Evolutionary conservation across 495 filamentous ascomycete genomes (phyloP).

Genomic region (Neurospora sp.): DNA sequence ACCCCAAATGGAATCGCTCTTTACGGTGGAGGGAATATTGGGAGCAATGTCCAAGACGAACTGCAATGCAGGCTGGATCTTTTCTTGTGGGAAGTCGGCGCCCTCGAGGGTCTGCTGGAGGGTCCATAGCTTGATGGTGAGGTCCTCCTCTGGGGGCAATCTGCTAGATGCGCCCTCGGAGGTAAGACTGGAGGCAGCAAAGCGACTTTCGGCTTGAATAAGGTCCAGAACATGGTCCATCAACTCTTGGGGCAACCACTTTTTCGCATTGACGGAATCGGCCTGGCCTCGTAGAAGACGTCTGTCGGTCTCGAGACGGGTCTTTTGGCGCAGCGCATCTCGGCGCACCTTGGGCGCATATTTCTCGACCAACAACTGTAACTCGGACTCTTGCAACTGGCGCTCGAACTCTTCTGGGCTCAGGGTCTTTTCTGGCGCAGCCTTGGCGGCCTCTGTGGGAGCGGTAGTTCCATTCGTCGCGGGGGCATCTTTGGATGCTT

Average conservation of each 20-base stretch:
- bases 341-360: constrained; percentile 57
- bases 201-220: constrained; percentile 41
- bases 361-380: constrained; percentile 78
- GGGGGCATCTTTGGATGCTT: constrained; percentile 25
- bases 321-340: constrained; percentile 57
- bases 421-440: constrained; percentile 40
- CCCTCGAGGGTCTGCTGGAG: constrained; percentile 57
- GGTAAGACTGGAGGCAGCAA: constrained; percentile 32
- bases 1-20: constrained; percentile 64
- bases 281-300: constrained; percentile 67
- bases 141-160: constrained; percentile 56
- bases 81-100: constrained; percentile 54
- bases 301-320: constrained; percentile 66
- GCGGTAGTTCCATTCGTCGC: constrained; percentile 18
- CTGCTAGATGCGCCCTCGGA: constrained; percentile 29
- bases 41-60: constrained; percentile 51
- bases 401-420: constrained; percentile 76
- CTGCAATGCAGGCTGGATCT: constrained; percentile 53
- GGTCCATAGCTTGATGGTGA: constrained; percentile 69
- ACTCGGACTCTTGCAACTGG: constrained; percentile 68
- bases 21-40: constrained; percentile 37
- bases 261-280: constrained; percentile 52
- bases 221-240: constrained; percentile 62
- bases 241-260: constrained; percentile 74
- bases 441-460: constrained; percentile 27